Evolutionary conservation across 1,284 basidiomycete species (phyloP).

Genomic region (Ustilago bromivora): DNA sequence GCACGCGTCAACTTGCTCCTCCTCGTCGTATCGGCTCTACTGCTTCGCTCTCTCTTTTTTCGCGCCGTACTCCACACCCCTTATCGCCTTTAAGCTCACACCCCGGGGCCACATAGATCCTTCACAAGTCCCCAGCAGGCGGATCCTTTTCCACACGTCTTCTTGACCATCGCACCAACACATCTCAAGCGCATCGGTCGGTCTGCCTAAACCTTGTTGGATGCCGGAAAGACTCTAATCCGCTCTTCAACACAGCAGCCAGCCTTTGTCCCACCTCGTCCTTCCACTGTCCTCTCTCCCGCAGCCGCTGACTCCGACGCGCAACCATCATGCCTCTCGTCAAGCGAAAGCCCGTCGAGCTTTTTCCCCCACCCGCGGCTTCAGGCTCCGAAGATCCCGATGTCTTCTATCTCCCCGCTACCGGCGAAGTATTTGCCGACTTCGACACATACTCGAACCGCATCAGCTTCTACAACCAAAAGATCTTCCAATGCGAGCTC

Average conservation of each 20-base stretch:
- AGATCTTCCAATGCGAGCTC: constrained; percentile 93
- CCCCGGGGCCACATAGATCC: not conserved
- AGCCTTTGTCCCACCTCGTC: not conserved
- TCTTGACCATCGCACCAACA: not conserved
- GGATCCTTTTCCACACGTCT: not conserved
- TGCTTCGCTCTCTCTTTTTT: not conserved
- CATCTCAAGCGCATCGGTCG: not conserved
- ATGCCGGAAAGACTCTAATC: not conserved
- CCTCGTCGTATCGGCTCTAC: not conserved
- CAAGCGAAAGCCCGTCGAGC: constrained; percentile 64
- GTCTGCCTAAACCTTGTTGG: not conserved
- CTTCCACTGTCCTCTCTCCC: not conserved
- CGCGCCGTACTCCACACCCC: not conserved
- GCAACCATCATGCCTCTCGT: constrained; percentile 65
- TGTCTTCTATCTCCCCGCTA: constrained; percentile 65
- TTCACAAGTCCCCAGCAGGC: not conserved
- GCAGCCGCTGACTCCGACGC: not conserved
- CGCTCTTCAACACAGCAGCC: not conserved
- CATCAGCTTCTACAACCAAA: constrained; percentile 91
- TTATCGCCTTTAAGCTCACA: not conserved
- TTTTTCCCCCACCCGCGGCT: constrained; percentile 53
- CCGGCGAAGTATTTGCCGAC: constrained; percentile 67
- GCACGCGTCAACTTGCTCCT: not conserved
- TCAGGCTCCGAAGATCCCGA: constrained; percentile 58
- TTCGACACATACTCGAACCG: constrained; percentile 81